phyloP scores from a whole-genome alignment of 2,329 filamentous ascomycete species.

The Lachnellula hyalina region DNA sequence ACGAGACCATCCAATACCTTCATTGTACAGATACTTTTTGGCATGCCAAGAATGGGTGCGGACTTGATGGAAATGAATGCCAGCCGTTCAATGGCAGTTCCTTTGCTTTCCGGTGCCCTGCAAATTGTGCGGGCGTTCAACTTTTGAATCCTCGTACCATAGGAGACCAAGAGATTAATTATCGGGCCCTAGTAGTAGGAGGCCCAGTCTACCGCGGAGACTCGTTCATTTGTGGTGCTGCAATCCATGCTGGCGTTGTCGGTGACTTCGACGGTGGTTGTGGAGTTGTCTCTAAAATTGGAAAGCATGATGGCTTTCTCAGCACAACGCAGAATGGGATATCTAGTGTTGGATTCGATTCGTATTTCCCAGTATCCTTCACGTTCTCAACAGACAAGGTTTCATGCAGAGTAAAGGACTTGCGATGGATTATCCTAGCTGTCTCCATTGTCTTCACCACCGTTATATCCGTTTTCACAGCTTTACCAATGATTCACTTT shows the following conservation, averaged over 20 bases:
- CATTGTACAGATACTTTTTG: slow-evolving; percentile 67
- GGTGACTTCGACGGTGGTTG: slow-evolving; percentile 70
- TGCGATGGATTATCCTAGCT: slow-evolving; percentile 73
- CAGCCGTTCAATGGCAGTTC: slow-evolving; percentile 66
- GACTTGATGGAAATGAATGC: slow-evolving; percentile 67
- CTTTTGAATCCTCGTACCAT: slow-evolving; percentile 72
- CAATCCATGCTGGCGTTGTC: slow-evolving; percentile 77
- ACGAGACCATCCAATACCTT: slow-evolving; percentile 37
- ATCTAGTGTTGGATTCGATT: slow-evolving; percentile 70
- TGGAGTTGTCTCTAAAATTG: slow-evolving; percentile 70
- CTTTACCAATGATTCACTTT: slow-evolving; percentile 75
- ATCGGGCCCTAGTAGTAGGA: slow-evolving; percentile 59
- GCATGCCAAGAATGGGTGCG: slow-evolving; percentile 64
- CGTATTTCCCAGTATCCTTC: slow-evolving; percentile 84
- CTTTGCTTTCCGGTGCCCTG: slow-evolving; percentile 70
- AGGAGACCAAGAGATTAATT: slow-evolving; percentile 61
- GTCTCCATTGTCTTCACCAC: slow-evolving; percentile 76
- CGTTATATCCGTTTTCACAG: slow-evolving; percentile 74
- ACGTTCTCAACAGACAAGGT: slow-evolving; percentile 58
- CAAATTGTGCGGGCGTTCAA: slow-evolving; percentile 60
- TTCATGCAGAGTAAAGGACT: slow-evolving; percentile 65
- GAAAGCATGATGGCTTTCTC: slow-evolving; percentile 58
- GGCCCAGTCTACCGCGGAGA: slow-evolving; percentile 82
- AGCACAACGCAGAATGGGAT: slow-evolving; percentile 66
- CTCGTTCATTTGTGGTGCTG: slow-evolving; percentile 80